Conservation (phyloP, 441 rosid genomes). For the Gossypium trilobum region DNA sequence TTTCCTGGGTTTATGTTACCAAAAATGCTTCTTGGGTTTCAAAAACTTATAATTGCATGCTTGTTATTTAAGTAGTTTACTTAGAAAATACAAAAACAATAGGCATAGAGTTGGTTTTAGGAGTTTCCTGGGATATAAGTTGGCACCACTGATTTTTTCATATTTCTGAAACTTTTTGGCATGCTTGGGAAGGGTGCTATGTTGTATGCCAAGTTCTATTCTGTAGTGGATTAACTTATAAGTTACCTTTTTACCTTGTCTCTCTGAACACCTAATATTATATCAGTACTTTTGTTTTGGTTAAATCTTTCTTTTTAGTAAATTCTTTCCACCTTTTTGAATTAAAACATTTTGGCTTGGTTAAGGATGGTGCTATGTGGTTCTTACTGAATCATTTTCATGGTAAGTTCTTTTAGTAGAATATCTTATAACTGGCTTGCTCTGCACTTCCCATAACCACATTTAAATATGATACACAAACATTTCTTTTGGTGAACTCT, state of each 20-base stretch:
- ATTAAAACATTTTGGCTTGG: background rate
- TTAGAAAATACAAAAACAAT: background rate
- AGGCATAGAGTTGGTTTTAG: background rate
- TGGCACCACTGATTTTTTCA: background rate
- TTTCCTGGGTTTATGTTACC: background rate
- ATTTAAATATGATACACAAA: background rate
- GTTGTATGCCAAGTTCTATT: background rate
- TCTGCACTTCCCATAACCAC: background rate
- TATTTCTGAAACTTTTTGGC: background rate
- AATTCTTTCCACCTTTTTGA: constrained; percentile 5
- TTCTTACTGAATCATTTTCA: background rate
- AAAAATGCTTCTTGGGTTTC: background rate
- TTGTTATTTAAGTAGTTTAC: background rate
- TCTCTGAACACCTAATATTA: background rate
- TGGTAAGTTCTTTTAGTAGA: background rate
- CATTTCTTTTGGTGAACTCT: background rate
- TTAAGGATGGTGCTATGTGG: background rate
- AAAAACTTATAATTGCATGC: background rate
- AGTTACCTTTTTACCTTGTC: background rate
- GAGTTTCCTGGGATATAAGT: constrained; percentile 6
- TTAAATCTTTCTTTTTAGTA: background rate
- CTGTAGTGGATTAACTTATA: background rate
- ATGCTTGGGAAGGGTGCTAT: background rate
- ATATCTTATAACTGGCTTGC: background rate
- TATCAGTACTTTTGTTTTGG: background rate